Base-by-base conservation (phyloP, 495 filamentous ascomycete genomes). In the Aspergillus wentii region DNA sequence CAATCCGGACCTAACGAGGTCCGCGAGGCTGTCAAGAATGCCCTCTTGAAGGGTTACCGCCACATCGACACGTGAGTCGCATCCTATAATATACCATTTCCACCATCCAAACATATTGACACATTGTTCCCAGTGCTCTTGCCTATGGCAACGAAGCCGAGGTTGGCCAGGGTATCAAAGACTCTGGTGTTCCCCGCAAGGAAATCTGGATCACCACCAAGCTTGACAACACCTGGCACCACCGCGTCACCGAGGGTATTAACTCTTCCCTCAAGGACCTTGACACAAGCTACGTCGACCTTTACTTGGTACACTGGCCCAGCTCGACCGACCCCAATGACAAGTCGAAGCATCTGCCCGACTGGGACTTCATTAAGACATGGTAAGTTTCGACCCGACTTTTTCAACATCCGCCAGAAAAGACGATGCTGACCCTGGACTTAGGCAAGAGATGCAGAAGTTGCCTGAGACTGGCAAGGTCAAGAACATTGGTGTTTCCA, bases 131-230 rank as follows among this genome's bases (percentile, higher is more conserved):
- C 15, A 82, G 75, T 18, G 89, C 88, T n/a, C 68, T 80, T 38
- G 84, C 80, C 14, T 94, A 94, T 57, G 82, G 80, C 50, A 94
- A 94, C 66, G 89, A 94, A 64, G 62, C 75, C 33, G 85, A 76
- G 7, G 80, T 78, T 17, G 83, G 79, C 1, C 54, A 66, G 1
- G 84, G 81, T 4, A 79, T 92, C 33, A 59, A 62, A 13, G 59
- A 66, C 30, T 65, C 74, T 14, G 67, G 69, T 1, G 57, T 88
- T 3, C 71, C 81, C 1, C 77, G 86, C 21, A 61, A 67, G 13
- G 60, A 83, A 20, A 64, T 89, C 30, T 89, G 80, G 66, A 80
- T 86, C 62, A 90, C 85, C 26, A 74, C 75, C 49, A 92, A 92
- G 57, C 62, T 89, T 1, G 61, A 62, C 51, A 67, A 68, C 27